These are phyloP conservation scores for Pseudoneurospora amorphoporcata DNA, from an alignment of 495 filamentous ascomycete genomes.

Conservation along the genomic window DNA sequence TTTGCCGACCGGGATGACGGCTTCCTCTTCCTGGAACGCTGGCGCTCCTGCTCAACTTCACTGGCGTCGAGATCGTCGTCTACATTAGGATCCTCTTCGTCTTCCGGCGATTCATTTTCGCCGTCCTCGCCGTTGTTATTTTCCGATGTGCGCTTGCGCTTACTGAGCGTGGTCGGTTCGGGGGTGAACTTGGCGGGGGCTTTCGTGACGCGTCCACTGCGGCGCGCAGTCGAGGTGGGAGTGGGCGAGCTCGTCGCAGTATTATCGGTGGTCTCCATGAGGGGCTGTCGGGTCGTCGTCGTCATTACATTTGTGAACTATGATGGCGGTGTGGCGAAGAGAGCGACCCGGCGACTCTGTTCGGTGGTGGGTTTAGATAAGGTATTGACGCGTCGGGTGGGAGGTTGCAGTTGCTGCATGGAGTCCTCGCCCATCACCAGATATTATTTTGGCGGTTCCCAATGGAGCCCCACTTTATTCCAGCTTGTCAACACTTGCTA, in stretches of 20 bases:
- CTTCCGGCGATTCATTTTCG: slow-evolving; percentile 47
- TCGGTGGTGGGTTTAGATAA: slow-evolving; percentile 5
- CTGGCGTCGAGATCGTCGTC: slow-evolving; percentile 38
- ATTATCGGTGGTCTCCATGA: slow-evolving; percentile 47
- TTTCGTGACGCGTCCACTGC: slow-evolving; percentile 72
- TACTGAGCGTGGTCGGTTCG: slow-evolving; percentile 32
- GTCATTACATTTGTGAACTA: slow-evolving; percentile 24
- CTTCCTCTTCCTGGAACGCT: slow-evolving; percentile 19
- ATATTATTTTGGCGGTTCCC: slow-evolving; percentile 20
- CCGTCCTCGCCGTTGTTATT: slow-evolving; percentile 36
- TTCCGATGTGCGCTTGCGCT: slow-evolving; percentile 47
- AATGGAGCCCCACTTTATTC: background rate
- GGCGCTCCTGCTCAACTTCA: slow-evolving; percentile 33
- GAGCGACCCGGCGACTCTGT: slow-evolving; percentile 5
- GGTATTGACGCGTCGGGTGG: slow-evolving; percentile 24
- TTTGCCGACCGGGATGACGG: slow-evolving; percentile 28
- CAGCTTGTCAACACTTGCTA: background rate
- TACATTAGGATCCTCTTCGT: slow-evolving; percentile 36
- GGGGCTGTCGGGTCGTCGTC: slow-evolving; percentile 20
- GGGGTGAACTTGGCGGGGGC: slow-evolving; percentile 57
- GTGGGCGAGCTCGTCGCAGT: slow-evolving; percentile 44
- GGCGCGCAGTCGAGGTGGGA: slow-evolving; percentile 45
- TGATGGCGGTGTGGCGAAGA: slow-evolving; percentile 4
- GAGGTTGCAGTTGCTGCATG: slow-evolving; percentile 1
- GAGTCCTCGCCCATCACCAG: slow-evolving; percentile 12